phyloP scores from a whole-genome alignment of 2,329 filamentous ascomycete species.

The Aspergillus pseudonomiae region DNA sequence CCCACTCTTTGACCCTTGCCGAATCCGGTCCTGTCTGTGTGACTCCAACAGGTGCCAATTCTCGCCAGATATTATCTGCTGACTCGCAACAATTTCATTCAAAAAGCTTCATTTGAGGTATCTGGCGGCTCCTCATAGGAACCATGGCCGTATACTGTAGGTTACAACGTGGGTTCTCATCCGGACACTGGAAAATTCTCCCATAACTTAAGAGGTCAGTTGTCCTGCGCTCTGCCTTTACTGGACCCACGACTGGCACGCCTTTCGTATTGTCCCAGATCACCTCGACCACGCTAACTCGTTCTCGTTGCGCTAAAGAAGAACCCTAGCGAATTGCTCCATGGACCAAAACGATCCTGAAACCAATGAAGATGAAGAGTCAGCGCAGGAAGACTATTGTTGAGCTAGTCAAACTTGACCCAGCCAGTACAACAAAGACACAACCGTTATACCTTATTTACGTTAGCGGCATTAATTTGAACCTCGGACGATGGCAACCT shows the following conservation, averaged over 20 bases:
- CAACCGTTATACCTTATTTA: constrained; percentile 4
- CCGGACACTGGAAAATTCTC: background rate
- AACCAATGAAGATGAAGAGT: background rate
- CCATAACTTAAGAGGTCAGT: background rate
- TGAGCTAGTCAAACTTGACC: constrained; percentile 1
- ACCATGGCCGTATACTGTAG: background rate
- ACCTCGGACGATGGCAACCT: background rate
- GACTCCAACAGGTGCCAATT: background rate
- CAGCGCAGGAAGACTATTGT: background rate
- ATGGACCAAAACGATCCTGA: background rate
- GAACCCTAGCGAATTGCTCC: background rate
- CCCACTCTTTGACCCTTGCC: background rate
- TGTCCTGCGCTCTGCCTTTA: background rate
- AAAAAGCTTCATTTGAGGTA: background rate
- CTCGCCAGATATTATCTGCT: background rate
- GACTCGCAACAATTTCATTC: background rate
- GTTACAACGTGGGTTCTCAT: background rate
- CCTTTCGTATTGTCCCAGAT: background rate
- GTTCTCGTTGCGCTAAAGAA: background rate
- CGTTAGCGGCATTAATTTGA: background rate
- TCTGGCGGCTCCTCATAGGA: background rate
- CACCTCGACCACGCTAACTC: background rate
- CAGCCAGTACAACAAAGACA: constrained; percentile 1
- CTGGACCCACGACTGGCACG: background rate
- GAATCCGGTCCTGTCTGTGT: background rate